These are phyloP conservation scores for Emericellopsis atlantica DNA, from an alignment of 2,329 filamentous ascomycete species.

Conservation along the genomic window DNA sequence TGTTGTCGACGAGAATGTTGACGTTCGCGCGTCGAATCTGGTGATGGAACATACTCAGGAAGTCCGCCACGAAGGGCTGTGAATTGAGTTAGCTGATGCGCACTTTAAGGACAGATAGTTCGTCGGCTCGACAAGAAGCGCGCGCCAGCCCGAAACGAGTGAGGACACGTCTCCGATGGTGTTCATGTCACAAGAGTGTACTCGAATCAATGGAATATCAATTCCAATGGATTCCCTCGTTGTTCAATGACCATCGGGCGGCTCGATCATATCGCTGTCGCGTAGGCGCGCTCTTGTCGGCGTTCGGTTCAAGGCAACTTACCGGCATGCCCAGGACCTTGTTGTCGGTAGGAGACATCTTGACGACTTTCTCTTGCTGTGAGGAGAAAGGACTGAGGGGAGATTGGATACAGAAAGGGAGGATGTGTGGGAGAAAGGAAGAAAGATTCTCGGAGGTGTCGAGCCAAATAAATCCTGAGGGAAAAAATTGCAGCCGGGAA, in stretches of 20 bases:
- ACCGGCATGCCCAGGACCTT: conserved; percentile 58
- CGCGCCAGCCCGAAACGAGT: too few relatives aligned
- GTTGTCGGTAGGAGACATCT: conserved; percentile 42
- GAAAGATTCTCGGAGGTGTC: conserved; percentile 19
- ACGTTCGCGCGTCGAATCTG: neutral
- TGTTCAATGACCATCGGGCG: too few relatives aligned
- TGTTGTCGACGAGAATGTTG: conserved; percentile 1
- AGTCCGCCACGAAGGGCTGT: conserved; percentile 92
- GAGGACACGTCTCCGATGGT: too few relatives aligned
- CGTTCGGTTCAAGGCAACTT: conserved; percentile 21
- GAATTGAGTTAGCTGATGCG: conserved; percentile 1
- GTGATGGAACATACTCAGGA: conserved; percentile 72
- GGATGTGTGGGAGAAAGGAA: conserved; percentile 27
- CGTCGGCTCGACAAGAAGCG: too few relatives aligned
- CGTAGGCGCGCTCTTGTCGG: conserved; percentile 14
- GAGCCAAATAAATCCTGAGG: conserved; percentile 32
- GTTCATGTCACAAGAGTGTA: too few relatives aligned
- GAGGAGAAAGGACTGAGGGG: conserved; percentile 46
- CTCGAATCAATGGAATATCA: too few relatives aligned
- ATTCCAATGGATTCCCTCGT: too few relatives aligned
- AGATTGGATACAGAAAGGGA: conserved; percentile 38
- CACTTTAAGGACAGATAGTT: too few relatives aligned
- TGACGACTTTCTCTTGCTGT: conserved; percentile 32
- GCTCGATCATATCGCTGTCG: conserved; percentile 6
- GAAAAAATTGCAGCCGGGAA: conserved; percentile 39